Evolutionary conservation across 768 basidiomycete species (phyloP), one percentile per base, ranked within the genome.

Genomic region (Tricholoma bakamatsutake): DNA sequence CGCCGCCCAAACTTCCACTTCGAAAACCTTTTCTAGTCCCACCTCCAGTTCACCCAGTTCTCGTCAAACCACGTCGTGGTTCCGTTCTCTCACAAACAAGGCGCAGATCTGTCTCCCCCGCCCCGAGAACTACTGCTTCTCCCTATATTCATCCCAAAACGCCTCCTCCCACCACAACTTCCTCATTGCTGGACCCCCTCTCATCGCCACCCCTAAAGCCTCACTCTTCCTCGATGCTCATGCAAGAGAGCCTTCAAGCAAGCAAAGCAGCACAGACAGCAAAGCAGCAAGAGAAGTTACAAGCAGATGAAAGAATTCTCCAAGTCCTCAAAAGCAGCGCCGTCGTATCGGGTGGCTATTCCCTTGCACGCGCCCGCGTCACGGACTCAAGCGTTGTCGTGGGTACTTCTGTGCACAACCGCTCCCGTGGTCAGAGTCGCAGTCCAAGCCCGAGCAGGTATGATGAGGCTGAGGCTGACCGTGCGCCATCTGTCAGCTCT

Each of bases 171-270:
- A 4, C 21, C 43, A 27, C 24, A 3, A 12, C 24, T 3, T 6
- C 40, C n/a, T 8, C 18, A 7, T 12, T 10, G 1, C 2, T 13
- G 11, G 12, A 3, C 18, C 4, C 40, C 3, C 8, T 13, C 5
- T 45, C 43, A 7, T 2, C 24, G 24, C 2, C 24, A 10, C 70
- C 73, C 46, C 76, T 76, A 61, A 74, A 71, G 1, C 59, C 68
- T 1, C 85, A 88, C 30, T 83, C 82, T 27, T 83, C 82, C 21
- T 85, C 82, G 9, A 76, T 78, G 0, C 70, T 88, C 17, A 88
- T 88, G 72, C 78, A 79, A 57, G 87, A 90, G 67, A 84, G 82
- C 21, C 71, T 92, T 0, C 83, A 87, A 52, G 89, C 90, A 8
- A 83, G 80, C 55, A 87, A 87, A 62, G 79, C 80, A 0, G 88